Base-by-base conservation (phyloP, 768 basidiomycete genomes). In the Serpula lacrymans region DNA sequence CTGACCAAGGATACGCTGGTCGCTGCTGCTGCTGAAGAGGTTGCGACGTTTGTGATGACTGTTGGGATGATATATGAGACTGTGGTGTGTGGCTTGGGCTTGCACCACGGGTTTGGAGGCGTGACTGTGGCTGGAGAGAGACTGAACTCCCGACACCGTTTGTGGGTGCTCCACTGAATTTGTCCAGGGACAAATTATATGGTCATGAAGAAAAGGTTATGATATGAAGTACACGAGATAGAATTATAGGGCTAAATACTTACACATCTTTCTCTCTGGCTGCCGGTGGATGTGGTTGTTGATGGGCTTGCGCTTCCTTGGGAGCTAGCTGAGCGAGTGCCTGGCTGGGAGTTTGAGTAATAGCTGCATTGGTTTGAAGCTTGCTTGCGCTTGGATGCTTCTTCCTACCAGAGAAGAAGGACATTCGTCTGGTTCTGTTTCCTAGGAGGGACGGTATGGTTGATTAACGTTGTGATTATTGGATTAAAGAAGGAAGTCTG, bases 371-470 rank as follows among this genome's bases (percentile, higher is more conserved):
- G 20, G 67, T 51, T 36, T 59, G 55, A 39, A 66, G 63, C 50
- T 73, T 73, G 17, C 63, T 65, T 50, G 67, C 64, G 36, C 67
- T 75, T 39, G 77, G 72, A 49, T 81, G 76, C 77, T 87, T 89
- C 82, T 82, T 88, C 77, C 86, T 77, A n/a, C n/a, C n/a, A 31
- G 79, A 84, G 78, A 91, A 91, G 86, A 89, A 91, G 75, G 87
- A 88, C 88, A 91, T 91, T 80, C 83, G 83, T 63, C 81, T 69
- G 49, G 77, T 56, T 65, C 77, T 74, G 60, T 60, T 58, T 50
- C 71, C 69, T 60, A 82, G 65, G 63, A 84, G 63, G 59, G 77
- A 84, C 78, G 80, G 74, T 75, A 83, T 84, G 78, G 76, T 65
- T 73, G 75, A 55, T 52, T 40, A 58, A 33, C n/a, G n/a, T n/a